Percentiles rank a stretch among this genome's conserved stretches.
phyloP scores from a whole-genome alignment of 331 rosid genomes.

The Dryas integrifolia region DNA sequence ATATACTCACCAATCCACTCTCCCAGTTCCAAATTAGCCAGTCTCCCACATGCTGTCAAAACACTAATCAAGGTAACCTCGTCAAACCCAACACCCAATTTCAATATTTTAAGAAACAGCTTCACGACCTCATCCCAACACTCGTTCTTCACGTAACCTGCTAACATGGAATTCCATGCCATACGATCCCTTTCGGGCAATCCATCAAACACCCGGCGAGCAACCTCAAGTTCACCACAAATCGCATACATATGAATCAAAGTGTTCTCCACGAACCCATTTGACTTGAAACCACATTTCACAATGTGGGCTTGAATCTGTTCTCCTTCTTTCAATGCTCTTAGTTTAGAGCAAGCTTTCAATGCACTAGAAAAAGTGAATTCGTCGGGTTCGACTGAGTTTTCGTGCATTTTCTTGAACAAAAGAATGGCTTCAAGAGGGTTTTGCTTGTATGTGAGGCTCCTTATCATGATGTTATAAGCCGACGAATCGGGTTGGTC shows the following conservation, averaged over 20 bases:
- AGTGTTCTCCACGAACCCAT: conserved; percentile 47
- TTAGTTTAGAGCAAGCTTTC: conserved; percentile 54
- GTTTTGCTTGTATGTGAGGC: conserved; percentile 38
- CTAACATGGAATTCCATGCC: conserved; percentile 56
- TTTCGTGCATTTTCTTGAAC: conserved; percentile 44
- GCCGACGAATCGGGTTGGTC: conserved; percentile 39
- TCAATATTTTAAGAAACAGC: conserved; percentile 40
- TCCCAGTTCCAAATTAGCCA: conserved; percentile 52
- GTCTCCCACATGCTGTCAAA: conserved; percentile 57
- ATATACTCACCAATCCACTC: conserved; percentile 46
- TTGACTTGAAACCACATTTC: conserved; percentile 42
- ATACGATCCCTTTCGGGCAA: conserved; percentile 32
- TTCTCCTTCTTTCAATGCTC: conserved; percentile 41
- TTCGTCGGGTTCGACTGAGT: conserved; percentile 31
- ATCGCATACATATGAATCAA: conserved; percentile 47
- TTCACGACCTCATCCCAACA: conserved; percentile 52
- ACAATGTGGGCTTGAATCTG: conserved; percentile 47
- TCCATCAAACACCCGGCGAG: conserved; percentile 56
- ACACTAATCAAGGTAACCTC: conserved; percentile 55
- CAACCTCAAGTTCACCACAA: conserved; percentile 41
- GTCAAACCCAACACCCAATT: conserved; percentile 35
- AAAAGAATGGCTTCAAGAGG: conserved; percentile 40
- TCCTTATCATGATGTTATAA: conserved; percentile 51
- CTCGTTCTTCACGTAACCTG: conserved; percentile 45
- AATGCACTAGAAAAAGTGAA: conserved; percentile 47